Evolutionary conservation across 768 basidiomycete genomes (phyloP).

Genomic region (Exidia glandulosa): DNA sequence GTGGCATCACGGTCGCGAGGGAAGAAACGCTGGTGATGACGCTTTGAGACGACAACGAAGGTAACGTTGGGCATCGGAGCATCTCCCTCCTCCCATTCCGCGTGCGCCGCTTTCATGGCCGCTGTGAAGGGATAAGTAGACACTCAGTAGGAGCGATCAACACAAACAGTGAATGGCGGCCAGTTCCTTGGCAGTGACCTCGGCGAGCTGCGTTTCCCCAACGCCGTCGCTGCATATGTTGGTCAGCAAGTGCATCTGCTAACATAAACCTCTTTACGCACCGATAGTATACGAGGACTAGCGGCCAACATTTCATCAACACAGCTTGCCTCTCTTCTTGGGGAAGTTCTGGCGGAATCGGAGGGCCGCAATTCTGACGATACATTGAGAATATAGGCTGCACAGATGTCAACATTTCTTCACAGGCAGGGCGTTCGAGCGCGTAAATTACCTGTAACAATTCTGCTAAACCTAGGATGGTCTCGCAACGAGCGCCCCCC

Average conservation of each 20-base stretch:
- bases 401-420: neutral
- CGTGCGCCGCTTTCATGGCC: neutral
- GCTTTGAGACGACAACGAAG: conserved; percentile 53
- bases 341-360: too few relatives aligned
- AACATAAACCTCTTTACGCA: too few relatives aligned
- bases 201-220: neutral
- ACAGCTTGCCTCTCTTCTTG: too few relatives aligned
- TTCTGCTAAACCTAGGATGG: conserved; percentile 18
- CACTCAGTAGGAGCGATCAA: neutral
- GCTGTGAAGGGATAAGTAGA: neutral
- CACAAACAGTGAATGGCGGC: neutral
- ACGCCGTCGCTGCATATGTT: neutral
- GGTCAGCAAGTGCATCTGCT: too few relatives aligned
- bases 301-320: neutral
- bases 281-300: neutral
- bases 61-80: conserved; percentile 29
- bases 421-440: neutral
- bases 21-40: conserved; percentile 47
- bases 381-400: neutral
- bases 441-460: neutral
- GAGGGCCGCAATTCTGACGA: too few relatives aligned
- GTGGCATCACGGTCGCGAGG: conserved; percentile 14
- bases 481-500: conserved; percentile 16
- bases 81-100: neutral
- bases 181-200: neutral